These are phyloP conservation scores for Endotrypanum monterogeii DNA, from an alignment of 208 protist genomes.

Conservation along the genomic window DNA sequence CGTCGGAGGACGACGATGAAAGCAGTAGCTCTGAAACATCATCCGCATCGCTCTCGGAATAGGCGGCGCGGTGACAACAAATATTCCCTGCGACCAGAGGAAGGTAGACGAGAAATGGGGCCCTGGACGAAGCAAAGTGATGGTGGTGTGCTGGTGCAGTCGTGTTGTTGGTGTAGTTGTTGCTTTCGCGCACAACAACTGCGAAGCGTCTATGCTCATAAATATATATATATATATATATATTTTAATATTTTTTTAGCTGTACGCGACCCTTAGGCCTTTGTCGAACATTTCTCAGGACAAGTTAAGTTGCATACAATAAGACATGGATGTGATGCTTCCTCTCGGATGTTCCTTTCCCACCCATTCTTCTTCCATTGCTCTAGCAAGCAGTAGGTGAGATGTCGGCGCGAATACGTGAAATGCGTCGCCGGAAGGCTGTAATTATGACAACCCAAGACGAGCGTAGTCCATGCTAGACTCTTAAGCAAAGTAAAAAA, in stretches of 20 bases:
- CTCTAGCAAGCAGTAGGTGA: neutral
- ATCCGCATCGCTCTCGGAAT: neutral
- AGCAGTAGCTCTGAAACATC: constrained; percentile 13
- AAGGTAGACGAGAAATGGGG: neutral
- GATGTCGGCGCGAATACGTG: neutral
- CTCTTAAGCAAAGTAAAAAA: neutral
- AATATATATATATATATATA: no score
- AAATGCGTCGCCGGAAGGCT: neutral
- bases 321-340: neutral
- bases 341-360: neutral
- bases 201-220: no score
- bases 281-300: no score
- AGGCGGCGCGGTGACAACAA: neutral
- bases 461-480: neutral
- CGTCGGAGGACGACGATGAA: constrained; percentile 60
- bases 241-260: neutral
- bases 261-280: no score
- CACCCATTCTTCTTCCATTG: neutral
- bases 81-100: neutral
- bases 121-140: neutral
- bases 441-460: neutral
- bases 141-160: constrained; percentile 4
- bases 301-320: no score
- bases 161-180: no score
- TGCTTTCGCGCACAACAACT: no score